Percentiles rank a stretch among this genome's conserved stretches.
Conservation (phyloP, 108 stramenopile genomes). For the Discostella pseudostelligera region DNA sequence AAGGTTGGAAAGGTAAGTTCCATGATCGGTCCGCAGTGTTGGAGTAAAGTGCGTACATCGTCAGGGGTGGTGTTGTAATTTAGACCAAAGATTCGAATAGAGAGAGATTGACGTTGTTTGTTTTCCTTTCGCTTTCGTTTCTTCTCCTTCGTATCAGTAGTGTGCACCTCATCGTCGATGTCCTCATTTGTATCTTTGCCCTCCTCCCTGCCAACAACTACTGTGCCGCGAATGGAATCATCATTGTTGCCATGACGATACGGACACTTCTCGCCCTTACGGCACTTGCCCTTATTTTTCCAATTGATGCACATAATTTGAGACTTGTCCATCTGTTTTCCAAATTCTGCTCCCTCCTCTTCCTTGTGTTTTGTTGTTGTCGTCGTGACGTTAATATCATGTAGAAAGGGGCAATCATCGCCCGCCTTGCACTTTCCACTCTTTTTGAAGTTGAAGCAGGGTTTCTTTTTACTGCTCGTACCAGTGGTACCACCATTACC, state of each 20-base stretch:
- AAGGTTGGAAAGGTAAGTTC: constrained; percentile 69
- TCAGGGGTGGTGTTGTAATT: constrained; percentile 71
- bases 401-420: constrained; percentile 69
- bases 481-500: background rate
- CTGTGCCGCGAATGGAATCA: no score
- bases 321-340: constrained; percentile 15
- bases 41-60: constrained; percentile 61
- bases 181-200: no score
- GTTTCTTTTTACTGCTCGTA: constrained; percentile 42
- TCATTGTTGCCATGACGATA: constrained; percentile 67
- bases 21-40: constrained; percentile 57
- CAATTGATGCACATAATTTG: constrained; percentile 75
- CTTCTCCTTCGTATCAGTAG: constrained; percentile 6
- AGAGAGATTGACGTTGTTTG: constrained; percentile 49
- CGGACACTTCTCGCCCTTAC: constrained; percentile 62
- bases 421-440: constrained; percentile 65
- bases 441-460: constrained; percentile 71
- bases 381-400: constrained; percentile 45
- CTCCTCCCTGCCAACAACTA: no score
- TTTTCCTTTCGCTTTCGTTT: constrained; percentile 28
- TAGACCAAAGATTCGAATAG: constrained; percentile 75
- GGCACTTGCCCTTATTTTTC: constrained; percentile 83
- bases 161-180: no score
- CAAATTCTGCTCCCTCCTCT: constrained; percentile 1
- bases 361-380: background rate